A percentile compares a stretch with the other conserved stretches of the same genome.
Evolutionary conservation across 805 yeast genomes (phyloP).

Genomic region (Candida ficus): DNA sequence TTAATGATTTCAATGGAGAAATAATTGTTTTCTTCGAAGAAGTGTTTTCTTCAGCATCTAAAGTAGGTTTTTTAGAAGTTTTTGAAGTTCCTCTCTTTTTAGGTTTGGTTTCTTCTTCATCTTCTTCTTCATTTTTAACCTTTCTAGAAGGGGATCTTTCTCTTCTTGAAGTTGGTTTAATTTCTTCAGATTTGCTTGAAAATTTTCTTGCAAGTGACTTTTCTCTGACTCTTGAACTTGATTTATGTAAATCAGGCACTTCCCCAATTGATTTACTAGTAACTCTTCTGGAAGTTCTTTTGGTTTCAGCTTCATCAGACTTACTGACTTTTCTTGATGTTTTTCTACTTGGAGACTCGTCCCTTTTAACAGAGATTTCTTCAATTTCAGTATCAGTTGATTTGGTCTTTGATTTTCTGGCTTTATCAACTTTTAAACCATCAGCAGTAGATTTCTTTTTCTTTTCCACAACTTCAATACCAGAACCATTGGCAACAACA

Average conservation of each 20-base stretch:
- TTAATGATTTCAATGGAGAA: constrained; percentile 8
- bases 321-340: constrained; percentile 19
- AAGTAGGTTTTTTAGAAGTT: too few relatives aligned
- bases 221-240: constrained; percentile 2
- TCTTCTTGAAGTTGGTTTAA: constrained; percentile 1
- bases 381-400: not conserved
- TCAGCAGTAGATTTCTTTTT: constrained; percentile 6
- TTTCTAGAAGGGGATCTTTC: constrained; percentile 4
- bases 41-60: too few relatives aligned
- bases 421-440: constrained; percentile 9
- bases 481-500: constrained; percentile 30
- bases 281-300: constrained; percentile 7
- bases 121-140: not conserved
- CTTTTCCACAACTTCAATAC: constrained; percentile 35
- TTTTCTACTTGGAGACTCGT: constrained; percentile 7
- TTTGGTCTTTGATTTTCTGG: constrained; percentile 3
- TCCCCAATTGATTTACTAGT: constrained; percentile 5
- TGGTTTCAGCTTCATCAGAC: constrained; percentile 13
- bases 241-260: constrained; percentile 14
- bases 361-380: not conserved
- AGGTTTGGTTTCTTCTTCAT: constrained; percentile 3
- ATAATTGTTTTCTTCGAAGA: constrained; percentile 7
- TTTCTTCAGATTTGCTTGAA: not conserved
- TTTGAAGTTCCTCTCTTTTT: too few relatives aligned
- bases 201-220: constrained; percentile 9